Evolutionary conservation across 257 asterid species (phyloP), one percentile per base, ranked within the genome.

Genomic region (Thymus quinquecostatus): DNA sequence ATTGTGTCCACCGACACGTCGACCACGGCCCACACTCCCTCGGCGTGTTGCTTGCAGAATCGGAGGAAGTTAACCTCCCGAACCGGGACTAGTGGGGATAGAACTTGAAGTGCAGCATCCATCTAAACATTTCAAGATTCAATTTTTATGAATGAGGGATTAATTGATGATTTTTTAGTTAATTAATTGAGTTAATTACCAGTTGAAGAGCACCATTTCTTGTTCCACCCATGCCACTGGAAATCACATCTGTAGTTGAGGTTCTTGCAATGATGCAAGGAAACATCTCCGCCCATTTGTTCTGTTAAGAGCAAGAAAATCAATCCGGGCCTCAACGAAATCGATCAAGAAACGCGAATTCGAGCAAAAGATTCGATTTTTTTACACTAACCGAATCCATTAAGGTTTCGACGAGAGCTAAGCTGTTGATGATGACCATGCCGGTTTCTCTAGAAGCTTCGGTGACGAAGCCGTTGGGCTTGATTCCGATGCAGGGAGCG

Each of bases 41-140:
- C 99, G 0, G 96, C 97, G 34, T 89, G 99, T 66, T 92, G 98
- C 88, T 95, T 95, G 86, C 99, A 92, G 83, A 89, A 92, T 50
- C 99, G 90, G 70, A 95, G 97, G 71, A 95, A 92, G 43, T 79
- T 89, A 9, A 95, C 92, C 75, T 87, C 95, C 6, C 99, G 79
- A 2, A 88, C 92, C n/a, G 99, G 99, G 0, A 95, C 98, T 69
- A 95, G 68, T 1, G 99, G 99, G 0, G 99, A 88, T 32, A 95
- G 83, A 21, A 90, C 94, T 92, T 95, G 99, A 0, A 95, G 81
- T 33, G 86, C 99, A 1, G 97, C 98, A 8, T 90, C 86, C 97
- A 95, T 95, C 99, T 95, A 70, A 4, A 8, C 12, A 12, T 43
- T 3, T 3, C 49, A 43, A 43, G 10, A 43, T 43, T 43, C 48